A percentile compares a stretch with the other conserved stretches of the same genome.
Evolutionary conservation across 257 asterid genomes (phyloP).

Genomic region (Paulownia fortunei): DNA sequence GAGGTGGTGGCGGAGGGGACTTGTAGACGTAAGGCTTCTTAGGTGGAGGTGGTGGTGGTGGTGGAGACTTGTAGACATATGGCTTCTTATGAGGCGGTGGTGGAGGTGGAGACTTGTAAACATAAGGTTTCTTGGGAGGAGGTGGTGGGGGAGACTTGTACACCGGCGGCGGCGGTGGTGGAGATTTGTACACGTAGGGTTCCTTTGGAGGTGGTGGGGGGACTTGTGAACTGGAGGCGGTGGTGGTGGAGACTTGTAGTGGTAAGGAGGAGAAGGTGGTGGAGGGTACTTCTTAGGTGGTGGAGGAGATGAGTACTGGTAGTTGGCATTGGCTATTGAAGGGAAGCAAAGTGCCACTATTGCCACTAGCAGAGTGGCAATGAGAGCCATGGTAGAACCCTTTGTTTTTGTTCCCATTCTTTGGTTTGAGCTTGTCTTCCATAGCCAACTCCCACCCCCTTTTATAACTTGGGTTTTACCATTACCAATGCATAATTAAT

Average conservation of each 20-base stretch:
- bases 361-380: slow-evolving; percentile 38
- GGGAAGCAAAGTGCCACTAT: slow-evolving; percentile 36
- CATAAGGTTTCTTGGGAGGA: too few species aligned
- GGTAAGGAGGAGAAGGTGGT: slow-evolving; percentile 30
- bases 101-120: too few species aligned
- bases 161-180: slow-evolving; percentile 23
- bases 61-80: too few species aligned
- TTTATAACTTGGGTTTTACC: slow-evolving; percentile 42
- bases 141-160: slow-evolving; percentile 28
- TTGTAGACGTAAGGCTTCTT: not conserved
- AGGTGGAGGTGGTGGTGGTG: slow-evolving; percentile 28
- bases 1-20: slow-evolving; percentile 11
- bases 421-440: slow-evolving; percentile 10
- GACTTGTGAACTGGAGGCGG: slow-evolving; percentile 7
- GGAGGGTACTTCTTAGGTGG: slow-evolving; percentile 24
- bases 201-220: slow-evolving; percentile 17
- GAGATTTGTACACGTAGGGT: slow-evolving; percentile 4
- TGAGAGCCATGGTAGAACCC: slow-evolving; percentile 31
- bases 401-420: slow-evolving; percentile 34
- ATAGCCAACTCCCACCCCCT: slow-evolving; percentile 3
- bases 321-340: slow-evolving; percentile 33
- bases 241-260: slow-evolving; percentile 19
- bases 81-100: too few species aligned
- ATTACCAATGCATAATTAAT: not conserved
- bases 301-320: slow-evolving; percentile 29